Evolutionary conservation across 768 basidiomycete species (phyloP), one percentile per base, ranked within the genome.

Genomic region (Lentinula lateritia): DNA sequence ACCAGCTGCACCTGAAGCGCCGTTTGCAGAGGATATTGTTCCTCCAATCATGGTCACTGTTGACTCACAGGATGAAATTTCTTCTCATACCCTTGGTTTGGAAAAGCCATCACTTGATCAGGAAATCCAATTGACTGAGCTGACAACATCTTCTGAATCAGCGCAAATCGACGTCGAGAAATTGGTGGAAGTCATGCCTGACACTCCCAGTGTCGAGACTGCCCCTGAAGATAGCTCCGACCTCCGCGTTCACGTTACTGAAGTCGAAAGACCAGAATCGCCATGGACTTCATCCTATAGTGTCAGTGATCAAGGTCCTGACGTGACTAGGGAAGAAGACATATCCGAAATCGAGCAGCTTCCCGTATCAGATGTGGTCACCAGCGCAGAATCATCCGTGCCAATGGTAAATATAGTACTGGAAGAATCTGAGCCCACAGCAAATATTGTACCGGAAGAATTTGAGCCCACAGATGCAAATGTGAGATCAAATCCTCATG

Each of bases 261-360:
- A 74, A 20, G 55, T 74, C 13, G 80, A 80, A 53, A 71, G 77
- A 41, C 79, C 80, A 20, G 80, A 80, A 64, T 81, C 80, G 15
- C 80, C 81, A 34, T 83, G 78, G 79, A 78, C 76, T 13, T 77
- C 81, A 6, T 82, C 83, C 2, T 85, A 82, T 74, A 78, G 77
- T 61, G 82, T 83, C 23, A 80, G 73, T 12, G 77, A 60, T 16
- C 77, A 77, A 67, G 78, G 76, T 39, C 71, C 80, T 54, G 75
- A 75, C 41, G 61, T 63, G 23, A 64, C 66, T 13, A 63, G 64
- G n/a, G 70, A 69, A 16, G 66, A 67, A 10, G 69, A 72, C 52
- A 59, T 15, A 13, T 50, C 59, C 8, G 20, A 55, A 38, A 53
- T 45, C 16, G 53, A 43, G n/a, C 39, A 48, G 20, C 41, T 56